Conservation (phyloP, 2,329 filamentous ascomycete genomes). For the Penicillium rolfsii region DNA sequence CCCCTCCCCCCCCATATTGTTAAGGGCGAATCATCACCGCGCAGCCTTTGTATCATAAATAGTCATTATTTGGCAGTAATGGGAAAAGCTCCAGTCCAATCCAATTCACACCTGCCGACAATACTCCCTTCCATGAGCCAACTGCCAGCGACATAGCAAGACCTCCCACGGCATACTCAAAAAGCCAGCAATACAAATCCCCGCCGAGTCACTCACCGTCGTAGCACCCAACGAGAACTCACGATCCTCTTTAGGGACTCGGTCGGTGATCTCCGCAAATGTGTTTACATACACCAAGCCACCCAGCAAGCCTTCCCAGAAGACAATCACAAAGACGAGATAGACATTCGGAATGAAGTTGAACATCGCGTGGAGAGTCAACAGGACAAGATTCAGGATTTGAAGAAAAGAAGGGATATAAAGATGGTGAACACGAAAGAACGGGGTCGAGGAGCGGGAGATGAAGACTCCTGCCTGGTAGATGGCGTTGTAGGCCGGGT, state of each 20-base stretch:
- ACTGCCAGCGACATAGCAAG: constrained; percentile 81
- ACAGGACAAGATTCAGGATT: constrained; percentile 71
- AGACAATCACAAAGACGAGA: constrained; percentile 79
- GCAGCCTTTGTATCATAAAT: not conserved
- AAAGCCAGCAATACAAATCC: constrained; percentile 86
- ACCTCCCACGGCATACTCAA: constrained; percentile 82
- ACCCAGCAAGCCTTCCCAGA: constrained; percentile 92
- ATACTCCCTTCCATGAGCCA: constrained; percentile 75
- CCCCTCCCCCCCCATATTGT: not conserved
- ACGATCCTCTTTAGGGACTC: constrained; percentile 72
- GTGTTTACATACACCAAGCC: constrained; percentile 95
- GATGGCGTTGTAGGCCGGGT: constrained; percentile 90
- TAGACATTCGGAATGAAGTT: constrained; percentile 85
- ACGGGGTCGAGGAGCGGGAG: constrained; percentile 87
- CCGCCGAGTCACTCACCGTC: constrained; percentile 87
- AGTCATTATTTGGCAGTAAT: not conserved
- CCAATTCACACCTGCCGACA: constrained; percentile 56
- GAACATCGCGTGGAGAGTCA: constrained; percentile 76
- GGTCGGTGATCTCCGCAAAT: constrained; percentile 90
- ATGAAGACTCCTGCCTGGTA: constrained; percentile 96
- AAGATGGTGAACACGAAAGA: constrained; percentile 76
- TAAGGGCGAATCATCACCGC: not conserved
- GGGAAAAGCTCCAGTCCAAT: not conserved
- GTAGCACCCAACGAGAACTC: constrained; percentile 92
- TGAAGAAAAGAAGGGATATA: constrained; percentile 85